These are phyloP conservation scores for Oryza officinalis DNA, from an alignment of 176 grass and related monocot genomes.

Conservation along the genomic window DNA sequence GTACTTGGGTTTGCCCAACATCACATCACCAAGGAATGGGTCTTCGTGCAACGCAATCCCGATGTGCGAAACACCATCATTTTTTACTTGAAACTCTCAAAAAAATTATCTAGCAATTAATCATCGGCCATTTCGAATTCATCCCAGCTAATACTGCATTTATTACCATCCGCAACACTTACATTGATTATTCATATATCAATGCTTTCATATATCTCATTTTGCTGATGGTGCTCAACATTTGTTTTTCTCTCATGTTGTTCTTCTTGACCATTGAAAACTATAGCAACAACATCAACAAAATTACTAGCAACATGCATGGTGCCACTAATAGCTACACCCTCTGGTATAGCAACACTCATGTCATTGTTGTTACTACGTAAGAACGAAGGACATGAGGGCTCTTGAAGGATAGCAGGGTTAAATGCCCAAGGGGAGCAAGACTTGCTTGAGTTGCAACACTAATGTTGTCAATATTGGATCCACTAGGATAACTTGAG, in stretches of 20 bases:
- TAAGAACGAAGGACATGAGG: not conserved
- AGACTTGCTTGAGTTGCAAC: not conserved
- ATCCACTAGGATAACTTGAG: not conserved
- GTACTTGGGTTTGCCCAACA: not conserved
- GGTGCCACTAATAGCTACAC: not conserved
- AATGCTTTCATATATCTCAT: not conserved
- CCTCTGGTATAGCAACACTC: not conserved
- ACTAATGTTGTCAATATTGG: not conserved
- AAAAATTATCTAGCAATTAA: not conserved
- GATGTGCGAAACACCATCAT: not conserved
- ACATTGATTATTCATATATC: not conserved
- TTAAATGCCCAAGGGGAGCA: not conserved
- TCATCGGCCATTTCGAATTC: not conserved
- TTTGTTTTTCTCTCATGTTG: not conserved
- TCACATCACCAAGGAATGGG: not conserved
- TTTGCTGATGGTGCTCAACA: not conserved
- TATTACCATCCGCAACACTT: not conserved
- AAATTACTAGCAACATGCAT: not conserved
- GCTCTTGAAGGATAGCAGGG: not conserved
- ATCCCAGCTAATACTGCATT: not conserved
- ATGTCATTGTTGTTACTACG: not conserved
- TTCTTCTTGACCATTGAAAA: not conserved
- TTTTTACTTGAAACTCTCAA: not conserved
- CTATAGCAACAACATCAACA: not conserved
- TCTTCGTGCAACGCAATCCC: not conserved